Percentiles rank a stretch among this genome's conserved stretches.
These are phyloP conservation scores for Saturnispora silvae DNA, from an alignment of 805 yeast species.

Conservation along the genomic window DNA sequence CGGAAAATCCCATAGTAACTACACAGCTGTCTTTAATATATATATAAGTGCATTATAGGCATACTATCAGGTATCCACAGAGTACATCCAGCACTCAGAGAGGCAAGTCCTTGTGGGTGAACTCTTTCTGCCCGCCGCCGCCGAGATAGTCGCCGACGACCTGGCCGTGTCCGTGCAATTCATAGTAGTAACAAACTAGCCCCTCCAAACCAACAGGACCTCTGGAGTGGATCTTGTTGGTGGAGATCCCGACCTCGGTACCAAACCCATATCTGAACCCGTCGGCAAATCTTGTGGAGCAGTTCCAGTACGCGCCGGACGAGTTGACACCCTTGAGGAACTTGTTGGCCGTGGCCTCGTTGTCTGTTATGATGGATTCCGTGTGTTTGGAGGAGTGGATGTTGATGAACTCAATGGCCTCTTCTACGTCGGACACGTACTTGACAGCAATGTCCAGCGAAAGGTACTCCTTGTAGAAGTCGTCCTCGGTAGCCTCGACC, in stretches of 20 bases:
- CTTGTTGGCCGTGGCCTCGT: constrained; percentile 55
- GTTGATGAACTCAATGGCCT: constrained; percentile 82
- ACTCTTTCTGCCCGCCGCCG: constrained; percentile 77
- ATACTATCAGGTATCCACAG: too few relatives aligned
- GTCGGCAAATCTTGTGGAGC: constrained; percentile 94
- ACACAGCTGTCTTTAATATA: too few relatives aligned
- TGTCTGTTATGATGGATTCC: constrained; percentile 78
- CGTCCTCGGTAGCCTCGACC: constrained; percentile 43
- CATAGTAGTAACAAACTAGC: constrained; percentile 89
- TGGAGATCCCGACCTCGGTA: constrained; percentile 95
- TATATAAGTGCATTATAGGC: too few relatives aligned
- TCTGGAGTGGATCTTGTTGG: constrained; percentile 94
- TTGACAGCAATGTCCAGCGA: constrained; percentile 75
- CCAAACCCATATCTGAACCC: constrained; percentile 99
- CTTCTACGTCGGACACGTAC: constrained; percentile 45
- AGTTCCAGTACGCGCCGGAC: constrained; percentile 96
- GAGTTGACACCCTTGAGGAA: constrained; percentile 85
- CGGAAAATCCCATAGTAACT: too few relatives aligned
- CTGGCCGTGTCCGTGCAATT: constrained; percentile 86
- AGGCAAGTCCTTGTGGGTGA: constrained; percentile 55
- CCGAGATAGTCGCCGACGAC: constrained; percentile 86
- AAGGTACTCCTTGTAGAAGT: constrained; percentile 76
- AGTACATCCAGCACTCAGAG: too few relatives aligned
- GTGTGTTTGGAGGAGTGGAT: constrained; percentile 93
- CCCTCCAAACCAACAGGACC: constrained; percentile 99